Evolutionary conservation across 1,139 yeast genomes (phyloP).

Genomic region (Nematodospora anomalae): DNA sequence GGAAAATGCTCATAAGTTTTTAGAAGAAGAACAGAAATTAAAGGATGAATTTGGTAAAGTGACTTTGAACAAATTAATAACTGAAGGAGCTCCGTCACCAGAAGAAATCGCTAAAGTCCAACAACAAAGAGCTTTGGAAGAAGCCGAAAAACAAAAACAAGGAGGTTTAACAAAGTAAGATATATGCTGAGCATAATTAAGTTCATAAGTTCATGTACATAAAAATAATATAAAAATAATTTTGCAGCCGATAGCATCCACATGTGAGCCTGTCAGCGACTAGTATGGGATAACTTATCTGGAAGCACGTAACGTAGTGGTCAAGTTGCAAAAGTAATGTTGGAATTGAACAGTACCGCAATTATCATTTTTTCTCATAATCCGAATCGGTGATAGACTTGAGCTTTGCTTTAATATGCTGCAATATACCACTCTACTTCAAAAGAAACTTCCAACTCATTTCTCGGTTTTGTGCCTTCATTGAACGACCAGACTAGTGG

Average conservation of each 20-base stretch:
- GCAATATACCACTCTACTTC: too few relatives aligned
- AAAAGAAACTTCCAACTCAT: too few relatives aligned
- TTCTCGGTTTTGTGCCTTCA: too few relatives aligned
- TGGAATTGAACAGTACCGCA: too few relatives aligned
- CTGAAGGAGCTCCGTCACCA: slow-evolving; percentile 83
- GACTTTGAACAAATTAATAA: slow-evolving; percentile 78
- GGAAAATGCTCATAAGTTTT: slow-evolving; percentile 86
- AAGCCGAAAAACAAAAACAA: slow-evolving; percentile 16
- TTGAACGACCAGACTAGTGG: too few relatives aligned
- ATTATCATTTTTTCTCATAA: too few relatives aligned
- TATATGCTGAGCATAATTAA: too few relatives aligned
- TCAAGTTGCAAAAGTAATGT: too few relatives aligned
- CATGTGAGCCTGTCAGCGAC: too few relatives aligned
- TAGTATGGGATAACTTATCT: too few relatives aligned
- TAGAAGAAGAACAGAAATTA: slow-evolving; percentile 75
- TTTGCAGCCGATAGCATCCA: background rate
- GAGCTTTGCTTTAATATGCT: background rate
- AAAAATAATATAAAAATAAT: slow-evolving; percentile 1
- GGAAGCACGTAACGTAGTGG: too few relatives aligned
- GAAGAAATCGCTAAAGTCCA: slow-evolving; percentile 79
- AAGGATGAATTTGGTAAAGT: slow-evolving; percentile 78
- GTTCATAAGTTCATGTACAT: slow-evolving; percentile 5
- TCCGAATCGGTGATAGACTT: background rate
- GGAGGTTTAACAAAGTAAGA: background rate
- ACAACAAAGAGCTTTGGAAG: slow-evolving; percentile 35